Percentiles rank a stretch among this genome's conserved stretches.
These are phyloP conservation scores for Phytophthora nicotianae DNA, from an alignment of 352 stramenopile genomes.

Conservation along the genomic window DNA sequence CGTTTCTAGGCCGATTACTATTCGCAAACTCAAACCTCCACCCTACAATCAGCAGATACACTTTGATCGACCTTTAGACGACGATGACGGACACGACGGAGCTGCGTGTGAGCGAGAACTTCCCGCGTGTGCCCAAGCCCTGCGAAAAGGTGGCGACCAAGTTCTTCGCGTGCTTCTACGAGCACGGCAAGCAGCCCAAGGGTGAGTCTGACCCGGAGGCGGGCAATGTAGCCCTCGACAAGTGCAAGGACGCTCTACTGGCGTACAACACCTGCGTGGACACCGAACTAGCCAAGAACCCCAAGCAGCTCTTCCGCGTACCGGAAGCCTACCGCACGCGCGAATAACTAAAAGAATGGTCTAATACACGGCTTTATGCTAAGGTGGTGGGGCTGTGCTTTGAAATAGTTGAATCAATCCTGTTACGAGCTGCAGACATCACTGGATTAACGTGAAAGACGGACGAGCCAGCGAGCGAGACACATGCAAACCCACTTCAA, in stretches of 20 bases:
- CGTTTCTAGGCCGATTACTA: constrained; percentile 30
- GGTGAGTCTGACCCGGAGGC: constrained; percentile 61
- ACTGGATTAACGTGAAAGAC: constrained; percentile 2
- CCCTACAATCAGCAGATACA: constrained; percentile 16
- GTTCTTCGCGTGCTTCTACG: constrained; percentile 88
- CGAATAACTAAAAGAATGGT: constrained; percentile 32
- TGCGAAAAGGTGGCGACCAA: constrained; percentile 70
- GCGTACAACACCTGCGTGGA: constrained; percentile 85
- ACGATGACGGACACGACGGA: constrained; percentile 43
- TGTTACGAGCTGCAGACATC: constrained; percentile 18
- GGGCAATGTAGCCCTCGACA: constrained; percentile 65
- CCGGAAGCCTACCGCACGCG: constrained; percentile 80
- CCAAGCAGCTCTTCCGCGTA: constrained; percentile 83
- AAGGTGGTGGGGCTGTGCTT: constrained; percentile 4
- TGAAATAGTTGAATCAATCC: constrained; percentile 35
- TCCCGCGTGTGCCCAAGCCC: constrained; percentile 72
- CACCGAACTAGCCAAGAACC: constrained; percentile 48
- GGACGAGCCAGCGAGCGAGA: constrained; percentile 7
- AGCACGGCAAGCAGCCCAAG: constrained; percentile 74
- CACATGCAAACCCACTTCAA: constrained; percentile 34
- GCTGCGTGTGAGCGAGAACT: constrained; percentile 73
- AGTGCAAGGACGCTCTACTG: constrained; percentile 57
- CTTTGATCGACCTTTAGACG: not conserved
- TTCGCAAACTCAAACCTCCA: constrained; percentile 35
- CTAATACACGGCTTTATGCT: constrained; percentile 11